Conservation (phyloP, 331 rosid genomes). For the Acacia pycnantha region DNA sequence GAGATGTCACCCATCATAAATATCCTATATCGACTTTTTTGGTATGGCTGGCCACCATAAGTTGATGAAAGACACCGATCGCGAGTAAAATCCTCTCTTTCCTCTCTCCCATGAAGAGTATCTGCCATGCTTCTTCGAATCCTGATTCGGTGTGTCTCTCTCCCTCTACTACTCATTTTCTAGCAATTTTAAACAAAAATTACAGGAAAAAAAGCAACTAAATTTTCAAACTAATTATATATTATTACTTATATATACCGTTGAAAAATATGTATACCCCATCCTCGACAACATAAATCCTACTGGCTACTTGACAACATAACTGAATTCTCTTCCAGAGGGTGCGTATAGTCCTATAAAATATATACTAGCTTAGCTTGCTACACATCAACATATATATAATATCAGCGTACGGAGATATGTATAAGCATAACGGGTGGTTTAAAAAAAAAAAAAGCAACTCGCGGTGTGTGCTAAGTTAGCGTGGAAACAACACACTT, state of each 20-base stretch:
- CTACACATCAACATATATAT: not conserved
- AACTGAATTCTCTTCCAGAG: not conserved
- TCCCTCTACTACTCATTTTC: not conserved
- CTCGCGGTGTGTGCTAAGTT: not conserved
- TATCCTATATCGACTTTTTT: too few relatives aligned
- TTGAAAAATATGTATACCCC: slow-evolving; percentile 26
- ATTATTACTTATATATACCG: not conserved
- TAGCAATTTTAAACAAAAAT: not conserved
- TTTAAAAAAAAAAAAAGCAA: not conserved
- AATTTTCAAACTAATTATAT: slow-evolving; percentile 10
- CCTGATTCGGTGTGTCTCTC: not conserved
- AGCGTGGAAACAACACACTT: not conserved
- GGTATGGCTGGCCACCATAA: too few relatives aligned
- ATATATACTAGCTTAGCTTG: not conserved
- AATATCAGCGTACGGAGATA: not conserved
- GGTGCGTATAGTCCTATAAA: not conserved
- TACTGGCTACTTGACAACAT: not conserved
- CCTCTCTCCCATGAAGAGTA: too few relatives aligned
- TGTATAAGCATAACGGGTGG: not conserved
- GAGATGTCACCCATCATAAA: too few relatives aligned
- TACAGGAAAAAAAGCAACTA: not conserved
- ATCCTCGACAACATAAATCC: slow-evolving; percentile 26
- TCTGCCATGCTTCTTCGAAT: too few relatives aligned
- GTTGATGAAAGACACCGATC: not conserved
- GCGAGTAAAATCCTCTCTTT: too few relatives aligned